Conservation (phyloP, 2,329 filamentous ascomycete genomes). For the Paracoccidioides brasiliensis region DNA sequence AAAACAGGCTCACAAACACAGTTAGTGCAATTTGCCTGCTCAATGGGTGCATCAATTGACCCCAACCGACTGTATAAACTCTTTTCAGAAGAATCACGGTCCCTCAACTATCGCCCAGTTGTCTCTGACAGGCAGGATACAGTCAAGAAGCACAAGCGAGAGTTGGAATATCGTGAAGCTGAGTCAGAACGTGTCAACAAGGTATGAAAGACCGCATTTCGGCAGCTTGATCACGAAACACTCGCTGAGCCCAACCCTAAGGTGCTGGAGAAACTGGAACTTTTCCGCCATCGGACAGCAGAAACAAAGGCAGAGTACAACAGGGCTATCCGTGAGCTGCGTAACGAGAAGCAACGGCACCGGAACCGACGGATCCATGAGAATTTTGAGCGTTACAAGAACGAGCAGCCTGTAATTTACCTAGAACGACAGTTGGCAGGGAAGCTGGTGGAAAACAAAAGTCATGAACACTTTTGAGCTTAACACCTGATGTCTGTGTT, state of each 20-base stretch:
- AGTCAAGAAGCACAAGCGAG: conserved; percentile 11
- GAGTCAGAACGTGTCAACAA: conserved; percentile 9
- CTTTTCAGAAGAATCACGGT: conserved; percentile 13
- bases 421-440: conserved; percentile 15
- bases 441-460: conserved; percentile 16
- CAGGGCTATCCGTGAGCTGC: conserved; percentile 7
- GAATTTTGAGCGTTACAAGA: conserved; percentile 16
- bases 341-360: conserved; percentile 14
- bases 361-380: conserved; percentile 8
- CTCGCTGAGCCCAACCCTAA: conserved; percentile 5
- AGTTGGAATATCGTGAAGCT: conserved; percentile 9
- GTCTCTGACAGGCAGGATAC: conserved; percentile 11
- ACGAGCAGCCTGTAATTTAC: conserved; percentile 19
- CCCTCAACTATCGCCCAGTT: conserved; percentile 14
- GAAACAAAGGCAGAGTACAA: conserved; percentile 11
- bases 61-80: conserved; percentile 15
- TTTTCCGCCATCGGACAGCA: conserved; percentile 5
- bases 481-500: conserved; percentile 10
- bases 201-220: conserved; percentile 9
- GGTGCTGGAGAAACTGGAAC: conserved; percentile 9
- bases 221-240: not conserved
- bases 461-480: conserved; percentile 14
- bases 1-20: conserved; percentile 14
- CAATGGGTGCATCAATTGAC: conserved; percentile 18
- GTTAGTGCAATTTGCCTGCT: conserved; percentile 17